These are phyloP conservation scores for Endoconidiophora laricicola DNA, from an alignment of 2,329 filamentous ascomycete species.

Conservation along the genomic window DNA sequence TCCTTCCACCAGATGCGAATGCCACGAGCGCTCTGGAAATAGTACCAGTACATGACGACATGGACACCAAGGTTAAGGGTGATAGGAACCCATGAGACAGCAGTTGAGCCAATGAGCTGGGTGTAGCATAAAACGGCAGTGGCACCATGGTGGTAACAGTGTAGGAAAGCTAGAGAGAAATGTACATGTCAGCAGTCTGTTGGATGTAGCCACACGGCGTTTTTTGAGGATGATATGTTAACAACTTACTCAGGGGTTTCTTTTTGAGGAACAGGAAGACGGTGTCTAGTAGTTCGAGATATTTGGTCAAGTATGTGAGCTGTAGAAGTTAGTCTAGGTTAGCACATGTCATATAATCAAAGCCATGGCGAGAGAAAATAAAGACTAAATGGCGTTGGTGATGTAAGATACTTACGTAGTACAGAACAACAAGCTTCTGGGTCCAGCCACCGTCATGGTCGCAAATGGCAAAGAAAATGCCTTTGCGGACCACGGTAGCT, in stretches of 20 bases:
- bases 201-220: not conserved
- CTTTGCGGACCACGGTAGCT: conserved; percentile 61
- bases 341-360: conserved; percentile 3
- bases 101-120: conserved; percentile 79
- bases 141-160: conserved; percentile 97
- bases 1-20: conserved; percentile 99
- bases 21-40: conserved; percentile 95
- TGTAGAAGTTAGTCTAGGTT: conserved; percentile 22
- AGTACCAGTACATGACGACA: conserved; percentile 99
- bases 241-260: conserved; percentile 58
- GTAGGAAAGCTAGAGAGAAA: conserved; percentile 52
- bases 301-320: conserved; percentile 98
- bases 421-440: conserved; percentile 77
- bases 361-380: not conserved
- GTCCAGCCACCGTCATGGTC: conserved; percentile 75
- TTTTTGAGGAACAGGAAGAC: conserved; percentile 98
- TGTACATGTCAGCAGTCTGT: not conserved
- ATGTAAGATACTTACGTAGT: conserved; percentile 58
- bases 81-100: conserved; percentile 91
- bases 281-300: conserved; percentile 87
- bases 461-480: conserved; percentile 84
- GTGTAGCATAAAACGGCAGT: conserved; percentile 97
- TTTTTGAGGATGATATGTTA: conserved; percentile 20
- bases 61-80: conserved; percentile 84
- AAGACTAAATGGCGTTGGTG: not conserved